Evolutionary conservation across 176 grass and related monocot genomes (phyloP).

Genomic region (Musa beccarii): DNA sequence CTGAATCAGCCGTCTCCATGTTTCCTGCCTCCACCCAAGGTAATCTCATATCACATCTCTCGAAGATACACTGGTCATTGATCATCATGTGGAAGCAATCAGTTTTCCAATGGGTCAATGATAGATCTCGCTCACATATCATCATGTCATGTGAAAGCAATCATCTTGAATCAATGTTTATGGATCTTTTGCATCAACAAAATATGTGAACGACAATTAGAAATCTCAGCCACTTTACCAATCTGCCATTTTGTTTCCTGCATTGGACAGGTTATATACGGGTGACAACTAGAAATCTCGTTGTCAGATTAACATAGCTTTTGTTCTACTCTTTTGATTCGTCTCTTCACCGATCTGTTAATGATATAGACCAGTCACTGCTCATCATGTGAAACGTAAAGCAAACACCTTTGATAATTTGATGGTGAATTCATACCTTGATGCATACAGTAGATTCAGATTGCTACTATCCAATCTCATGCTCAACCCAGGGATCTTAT

Average conservation of each 20-base stretch:
- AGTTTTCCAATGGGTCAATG: neutral
- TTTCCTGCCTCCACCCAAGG: neutral
- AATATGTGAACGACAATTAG: no score
- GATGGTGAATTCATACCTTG: slow-evolving; percentile 21
- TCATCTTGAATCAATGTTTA: no score
- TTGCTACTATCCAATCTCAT: slow-evolving; percentile 80
- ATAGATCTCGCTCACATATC: no score
- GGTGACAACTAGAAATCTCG: no score
- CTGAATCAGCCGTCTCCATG: neutral
- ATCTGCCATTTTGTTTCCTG: no score
- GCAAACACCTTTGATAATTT: neutral
- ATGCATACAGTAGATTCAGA: slow-evolving; percentile 74
- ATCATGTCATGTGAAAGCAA: neutral
- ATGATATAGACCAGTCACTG: no score
- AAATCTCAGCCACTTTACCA: no score
- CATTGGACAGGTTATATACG: no score
- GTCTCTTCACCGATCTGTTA: no score
- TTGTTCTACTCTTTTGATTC: no score
- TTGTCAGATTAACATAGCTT: no score
- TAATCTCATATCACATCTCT: neutral
- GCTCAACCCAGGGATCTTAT: slow-evolving; percentile 70
- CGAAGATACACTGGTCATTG: neutral
- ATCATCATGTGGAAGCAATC: neutral
- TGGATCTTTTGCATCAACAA: no score
- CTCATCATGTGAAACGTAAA: neutral